Evolutionary conservation across 1,284 basidiomycete genomes (phyloP), one percentile per base, ranked within the genome.

Genomic region (Volvariella surrecta): DNA sequence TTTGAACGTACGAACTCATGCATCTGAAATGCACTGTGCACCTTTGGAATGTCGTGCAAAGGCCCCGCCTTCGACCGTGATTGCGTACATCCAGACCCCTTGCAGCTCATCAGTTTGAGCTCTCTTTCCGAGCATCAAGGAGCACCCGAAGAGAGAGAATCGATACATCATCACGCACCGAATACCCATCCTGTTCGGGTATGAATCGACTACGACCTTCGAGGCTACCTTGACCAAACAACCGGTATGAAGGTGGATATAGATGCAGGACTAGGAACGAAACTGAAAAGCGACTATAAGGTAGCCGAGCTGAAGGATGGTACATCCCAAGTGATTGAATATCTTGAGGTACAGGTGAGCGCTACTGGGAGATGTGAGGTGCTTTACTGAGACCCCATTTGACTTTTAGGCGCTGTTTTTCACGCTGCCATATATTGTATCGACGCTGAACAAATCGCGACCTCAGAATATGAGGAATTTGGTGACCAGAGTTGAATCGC

Each of bases 101-200:
- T 52, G 2, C 48, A 51, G 1, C 48, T 70, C 3, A 56, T 65
- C 39, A 46, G 50, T 6, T 53, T 64, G 6, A 64, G 58, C 39
- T 64, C 68, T 2, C 49, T 68, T 37, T 55, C 67, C 56, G 22
- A 50, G 52, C 38, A 49, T 55, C 9, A 52, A 47, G 15, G 56
- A 60, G 43, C 50, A 59, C 0, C 44, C 55, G 7, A 56, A 65
- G 31, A 48, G 57, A 3, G 47, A 45, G 3, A 50, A 13, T 10
- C 13, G 58, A 20, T 67, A 62, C 51, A 57, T 55, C 2, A 53
- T 71, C n/a, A 58, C 52, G 9, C 66, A 70, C 28, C 51, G 45
- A 17, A 42, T 68, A 2, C 50, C 54, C 13, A 13, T 64, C 7
- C 39, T 61, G n/a, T 56, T 58, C 3, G 46, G 50, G 16, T 49